phyloP scores from a whole-genome alignment of 768 basidiomycete species.

The Dacryopinax spathularia region DNA sequence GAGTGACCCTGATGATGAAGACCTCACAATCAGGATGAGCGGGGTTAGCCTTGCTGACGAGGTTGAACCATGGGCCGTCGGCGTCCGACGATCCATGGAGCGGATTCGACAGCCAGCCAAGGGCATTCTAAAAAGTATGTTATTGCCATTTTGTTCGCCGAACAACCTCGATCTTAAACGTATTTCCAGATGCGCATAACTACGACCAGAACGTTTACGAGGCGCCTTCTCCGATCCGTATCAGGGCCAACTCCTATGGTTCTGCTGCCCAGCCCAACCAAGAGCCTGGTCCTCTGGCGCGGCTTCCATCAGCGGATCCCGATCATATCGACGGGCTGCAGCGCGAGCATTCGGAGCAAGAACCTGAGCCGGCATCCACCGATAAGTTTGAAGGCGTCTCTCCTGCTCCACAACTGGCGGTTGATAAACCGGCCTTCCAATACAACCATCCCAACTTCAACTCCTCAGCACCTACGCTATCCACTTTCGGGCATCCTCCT shows the following conservation, averaged over 20 bases:
- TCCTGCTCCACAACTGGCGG: slow-evolving; percentile 5
- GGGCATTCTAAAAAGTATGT: slow-evolving; percentile 83
- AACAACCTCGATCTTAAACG: slow-evolving; percentile 5
- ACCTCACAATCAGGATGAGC: slow-evolving; percentile 18
- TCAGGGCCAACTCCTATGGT: slow-evolving; percentile 70
- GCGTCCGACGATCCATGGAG: slow-evolving; percentile 60
- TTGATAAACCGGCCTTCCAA: slow-evolving; percentile 23
- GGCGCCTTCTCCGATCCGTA: slow-evolving; percentile 30
- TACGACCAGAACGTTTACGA: slow-evolving; percentile 51
- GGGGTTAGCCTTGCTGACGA: slow-evolving; percentile 27
- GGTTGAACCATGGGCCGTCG: slow-evolving; percentile 64
- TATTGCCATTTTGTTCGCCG: not conserved
- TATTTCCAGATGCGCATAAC: slow-evolving; percentile 43
- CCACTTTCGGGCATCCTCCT: slow-evolving; percentile 33
- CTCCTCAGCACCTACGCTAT: slow-evolving; percentile 79
- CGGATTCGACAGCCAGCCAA: slow-evolving; percentile 48
- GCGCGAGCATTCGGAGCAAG: slow-evolving; percentile 18
- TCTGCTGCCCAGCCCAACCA: slow-evolving; percentile 36
- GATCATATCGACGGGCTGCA: slow-evolving; percentile 81
- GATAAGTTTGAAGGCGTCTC: slow-evolving; percentile 14
- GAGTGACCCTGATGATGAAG: slow-evolving; percentile 37
- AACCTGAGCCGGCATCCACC: slow-evolving; percentile 14
- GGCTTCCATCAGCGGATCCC: slow-evolving; percentile 69
- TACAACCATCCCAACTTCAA: slow-evolving; percentile 74
- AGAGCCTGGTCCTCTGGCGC: slow-evolving; percentile 62